Conservation (phyloP, 306 rosid genomes). For the Quillaja saponaria region DNA sequence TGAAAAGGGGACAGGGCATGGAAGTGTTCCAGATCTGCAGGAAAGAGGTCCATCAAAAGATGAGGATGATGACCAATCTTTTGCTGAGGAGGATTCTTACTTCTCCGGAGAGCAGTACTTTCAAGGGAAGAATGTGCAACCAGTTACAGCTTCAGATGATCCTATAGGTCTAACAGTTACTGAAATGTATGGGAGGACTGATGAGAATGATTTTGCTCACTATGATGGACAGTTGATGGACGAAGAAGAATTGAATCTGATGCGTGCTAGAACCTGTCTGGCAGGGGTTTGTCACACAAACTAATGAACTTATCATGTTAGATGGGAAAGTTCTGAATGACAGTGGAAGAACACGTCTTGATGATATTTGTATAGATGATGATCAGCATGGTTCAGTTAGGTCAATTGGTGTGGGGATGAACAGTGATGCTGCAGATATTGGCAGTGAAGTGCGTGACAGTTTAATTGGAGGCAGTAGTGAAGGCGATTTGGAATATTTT, state of each 20-base stretch:
- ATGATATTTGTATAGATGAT: conserved; percentile 75
- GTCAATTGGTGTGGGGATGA: conserved; percentile 97
- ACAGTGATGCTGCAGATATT: conserved; percentile 83
- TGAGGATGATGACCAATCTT: conserved; percentile 94
- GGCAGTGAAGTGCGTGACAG: conserved; percentile 92
- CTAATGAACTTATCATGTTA: conserved; percentile 70
- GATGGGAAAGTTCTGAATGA: conserved; percentile 66
- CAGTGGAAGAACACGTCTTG: conserved; percentile 57
- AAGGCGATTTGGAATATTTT: conserved; percentile 77
- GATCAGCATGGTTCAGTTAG: conserved; percentile 88
- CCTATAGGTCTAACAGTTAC: conserved; percentile 65
- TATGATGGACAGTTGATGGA: conserved; percentile 93
- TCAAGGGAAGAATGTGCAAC: conserved; percentile 72
- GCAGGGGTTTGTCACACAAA: conserved; percentile 94
- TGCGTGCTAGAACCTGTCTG: conserved; percentile 90
- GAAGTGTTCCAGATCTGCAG: conserved; percentile 80
- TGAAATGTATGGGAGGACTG: conserved; percentile 67
- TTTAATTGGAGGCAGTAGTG: conserved; percentile 81
- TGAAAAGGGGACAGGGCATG: conserved; percentile 88
- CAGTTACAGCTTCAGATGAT: conserved; percentile 63
- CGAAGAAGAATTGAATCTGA: conserved; percentile 78
- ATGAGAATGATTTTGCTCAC: conserved; percentile 69
- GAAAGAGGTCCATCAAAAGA: conserved; percentile 77
- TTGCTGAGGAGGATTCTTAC: conserved; percentile 94
- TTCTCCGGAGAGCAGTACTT: conserved; percentile 87